A percentile compares a stretch with the other conserved stretches of the same genome.
Conservation (phyloP, 1,139 yeast species). For the Trichomonascaceae sp. region DNA sequence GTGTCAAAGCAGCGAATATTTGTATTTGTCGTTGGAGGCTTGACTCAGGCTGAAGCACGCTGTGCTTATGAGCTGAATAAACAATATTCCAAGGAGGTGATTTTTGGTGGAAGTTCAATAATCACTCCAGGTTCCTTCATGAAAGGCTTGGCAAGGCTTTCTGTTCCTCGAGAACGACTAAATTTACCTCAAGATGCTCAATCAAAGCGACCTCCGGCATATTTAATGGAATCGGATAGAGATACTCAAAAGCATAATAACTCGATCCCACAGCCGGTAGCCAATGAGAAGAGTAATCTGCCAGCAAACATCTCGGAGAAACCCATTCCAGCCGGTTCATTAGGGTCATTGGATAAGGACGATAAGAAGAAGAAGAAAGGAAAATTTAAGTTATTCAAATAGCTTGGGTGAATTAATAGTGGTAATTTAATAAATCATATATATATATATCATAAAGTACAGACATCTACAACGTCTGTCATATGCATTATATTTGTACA, state of each 20-base stretch:
- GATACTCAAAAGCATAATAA: constrained; percentile 15
- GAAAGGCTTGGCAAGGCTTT: constrained; percentile 26
- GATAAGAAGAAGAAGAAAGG: constrained; percentile 16
- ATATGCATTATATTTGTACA: neutral
- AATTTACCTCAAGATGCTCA: constrained; percentile 25
- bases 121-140: constrained; percentile 56
- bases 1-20: constrained; percentile 66
- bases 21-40: constrained; percentile 81
- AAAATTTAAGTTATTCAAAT: constrained; percentile 9
- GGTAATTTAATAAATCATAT: neutral
- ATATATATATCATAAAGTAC: neutral
- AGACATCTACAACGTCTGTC: neutral
- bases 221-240: constrained; percentile 28
- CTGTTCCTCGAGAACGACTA: constrained; percentile 27
- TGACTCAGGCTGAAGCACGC: constrained; percentile 76
- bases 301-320: neutral
- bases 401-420: constrained; percentile 9
- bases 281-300: neutral
- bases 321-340: neutral
- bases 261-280: constrained; percentile 9
- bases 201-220: constrained; percentile 17
- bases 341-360: constrained; percentile 1
- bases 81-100: constrained; percentile 62
- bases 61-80: constrained; percentile 66
- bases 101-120: constrained; percentile 77